phyloP scores from a whole-genome alignment of 345 rosid species.

The Ceriops zippeliana region DNA sequence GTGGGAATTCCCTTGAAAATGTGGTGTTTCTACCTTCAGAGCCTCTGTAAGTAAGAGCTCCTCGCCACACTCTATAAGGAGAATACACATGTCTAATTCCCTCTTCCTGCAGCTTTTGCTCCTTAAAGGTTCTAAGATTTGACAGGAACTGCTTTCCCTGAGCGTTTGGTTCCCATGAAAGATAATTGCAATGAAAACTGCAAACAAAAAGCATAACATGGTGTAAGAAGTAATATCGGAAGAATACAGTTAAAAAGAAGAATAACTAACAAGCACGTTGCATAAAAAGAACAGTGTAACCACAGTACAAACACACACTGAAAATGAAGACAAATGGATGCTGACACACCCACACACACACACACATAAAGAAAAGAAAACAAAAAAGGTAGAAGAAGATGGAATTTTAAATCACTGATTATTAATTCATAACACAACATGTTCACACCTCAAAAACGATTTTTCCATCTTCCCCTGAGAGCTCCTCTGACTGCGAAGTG shows the following conservation, averaged over 20 bases:
- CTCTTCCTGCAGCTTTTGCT: slow-evolving; percentile 55
- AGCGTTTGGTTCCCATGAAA: slow-evolving; percentile 80
- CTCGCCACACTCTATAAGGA: slow-evolving; percentile 45
- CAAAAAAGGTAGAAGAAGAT: neutral
- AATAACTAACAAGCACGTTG: too few species aligned
- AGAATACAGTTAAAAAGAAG: neutral
- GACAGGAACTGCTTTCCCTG: slow-evolving; percentile 76
- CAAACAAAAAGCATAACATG: slow-evolving; percentile 16
- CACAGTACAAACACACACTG: too few species aligned
- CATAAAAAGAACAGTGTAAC: too few species aligned
- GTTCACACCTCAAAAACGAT: slow-evolving; percentile 81
- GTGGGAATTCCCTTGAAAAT: slow-evolving; percentile 49
- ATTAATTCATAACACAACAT: neutral
- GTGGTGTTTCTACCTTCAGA: slow-evolving; percentile 38
- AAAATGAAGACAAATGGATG: too few species aligned
- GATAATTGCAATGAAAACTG: slow-evolving; percentile 89
- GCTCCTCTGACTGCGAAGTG: slow-evolving; percentile 56
- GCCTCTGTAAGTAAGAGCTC: slow-evolving; percentile 40
- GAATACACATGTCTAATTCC: slow-evolving; percentile 41
- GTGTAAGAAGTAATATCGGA: neutral
- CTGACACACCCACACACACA: too few species aligned
- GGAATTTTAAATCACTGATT: neutral
- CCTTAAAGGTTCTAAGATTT: slow-evolving; percentile 75
- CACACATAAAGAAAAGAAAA: neutral
- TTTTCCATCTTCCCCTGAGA: slow-evolving; percentile 99